These are phyloP conservation scores for Rhynchosporium agropyri DNA, from an alignment of 2,329 filamentous ascomycete genomes.

Conservation along the genomic window DNA sequence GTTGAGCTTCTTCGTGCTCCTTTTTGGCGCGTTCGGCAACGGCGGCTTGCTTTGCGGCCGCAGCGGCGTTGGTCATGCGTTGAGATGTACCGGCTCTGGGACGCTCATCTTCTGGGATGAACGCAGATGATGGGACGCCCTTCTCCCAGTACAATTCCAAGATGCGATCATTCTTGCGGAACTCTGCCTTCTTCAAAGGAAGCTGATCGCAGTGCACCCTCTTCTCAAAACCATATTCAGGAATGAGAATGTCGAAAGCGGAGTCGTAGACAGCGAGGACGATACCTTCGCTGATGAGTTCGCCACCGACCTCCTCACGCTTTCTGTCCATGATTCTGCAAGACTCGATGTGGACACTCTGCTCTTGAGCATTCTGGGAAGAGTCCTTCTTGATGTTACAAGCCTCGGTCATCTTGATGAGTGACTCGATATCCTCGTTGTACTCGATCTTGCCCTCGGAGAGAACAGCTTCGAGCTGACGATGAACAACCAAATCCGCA, in stretches of 20 bases:
- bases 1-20: slow-evolving; percentile 87
- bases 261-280: slow-evolving; percentile 98
- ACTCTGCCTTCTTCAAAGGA: slow-evolving; percentile 98
- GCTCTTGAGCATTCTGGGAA: slow-evolving; percentile 94
- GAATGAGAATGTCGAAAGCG: slow-evolving; percentile 96
- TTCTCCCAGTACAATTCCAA: slow-evolving; percentile 99
- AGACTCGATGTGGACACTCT: slow-evolving; percentile 97
- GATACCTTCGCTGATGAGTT: slow-evolving; percentile 93
- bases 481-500: slow-evolving; percentile 92
- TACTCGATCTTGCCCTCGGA: slow-evolving; percentile 84
- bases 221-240: slow-evolving; percentile 98
- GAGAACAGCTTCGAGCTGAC: slow-evolving; percentile 85
- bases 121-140: slow-evolving; percentile 93
- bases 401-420: slow-evolving; percentile 90
- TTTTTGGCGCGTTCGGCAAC: slow-evolving; percentile 79
- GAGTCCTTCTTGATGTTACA: slow-evolving; percentile 99
- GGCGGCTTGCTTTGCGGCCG: slow-evolving; percentile 78
- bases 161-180: slow-evolving; percentile 91
- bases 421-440: slow-evolving; percentile 81
- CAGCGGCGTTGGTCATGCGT: slow-evolving; percentile 73
- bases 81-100: slow-evolving; percentile 79
- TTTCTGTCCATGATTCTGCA: slow-evolving; percentile 95
- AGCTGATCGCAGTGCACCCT: slow-evolving; percentile 98
- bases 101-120: slow-evolving; percentile 94
- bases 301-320: slow-evolving; percentile 81